Evolutionary conservation across 2,329 filamentous ascomycete genomes (phyloP).

Genomic region (Cladorrhinum sp.): DNA sequence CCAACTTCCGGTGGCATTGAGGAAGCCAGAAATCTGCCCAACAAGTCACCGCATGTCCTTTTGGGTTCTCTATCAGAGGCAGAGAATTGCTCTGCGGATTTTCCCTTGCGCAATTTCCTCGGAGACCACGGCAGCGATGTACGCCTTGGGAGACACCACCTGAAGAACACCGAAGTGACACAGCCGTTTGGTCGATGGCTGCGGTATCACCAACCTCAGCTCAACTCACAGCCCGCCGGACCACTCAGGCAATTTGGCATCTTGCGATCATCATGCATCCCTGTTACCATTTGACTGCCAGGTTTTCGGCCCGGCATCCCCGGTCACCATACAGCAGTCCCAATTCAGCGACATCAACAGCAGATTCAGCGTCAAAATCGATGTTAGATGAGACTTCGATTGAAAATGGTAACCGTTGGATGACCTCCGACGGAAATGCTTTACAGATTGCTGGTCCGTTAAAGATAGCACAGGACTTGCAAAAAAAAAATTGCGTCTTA

Average conservation of each 20-base stretch:
- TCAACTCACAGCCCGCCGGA: neutral
- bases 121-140: neutral
- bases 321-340: neutral
- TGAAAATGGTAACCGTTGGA: too few species aligned
- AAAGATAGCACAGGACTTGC: neutral
- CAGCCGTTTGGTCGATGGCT: neutral
- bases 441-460: neutral
- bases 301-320: neutral
- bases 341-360: too few species aligned
- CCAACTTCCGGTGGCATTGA: too few species aligned
- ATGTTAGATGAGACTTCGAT: too few species aligned
- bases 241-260: neutral
- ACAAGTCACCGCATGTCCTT: too few species aligned
- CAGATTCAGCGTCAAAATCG: neutral
- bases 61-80: too few species aligned
- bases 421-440: neutral
- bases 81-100: too few species aligned
- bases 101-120: neutral
- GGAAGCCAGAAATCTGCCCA: too few species aligned
- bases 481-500: constrained; percentile 8
- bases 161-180: neutral
- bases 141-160: too few species aligned
- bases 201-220: neutral
- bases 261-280: neutral
- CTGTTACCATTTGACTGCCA: neutral